Conservation (phyloP, 1,284 basidiomycete genomes). For the Schizopora paradoxa region DNA sequence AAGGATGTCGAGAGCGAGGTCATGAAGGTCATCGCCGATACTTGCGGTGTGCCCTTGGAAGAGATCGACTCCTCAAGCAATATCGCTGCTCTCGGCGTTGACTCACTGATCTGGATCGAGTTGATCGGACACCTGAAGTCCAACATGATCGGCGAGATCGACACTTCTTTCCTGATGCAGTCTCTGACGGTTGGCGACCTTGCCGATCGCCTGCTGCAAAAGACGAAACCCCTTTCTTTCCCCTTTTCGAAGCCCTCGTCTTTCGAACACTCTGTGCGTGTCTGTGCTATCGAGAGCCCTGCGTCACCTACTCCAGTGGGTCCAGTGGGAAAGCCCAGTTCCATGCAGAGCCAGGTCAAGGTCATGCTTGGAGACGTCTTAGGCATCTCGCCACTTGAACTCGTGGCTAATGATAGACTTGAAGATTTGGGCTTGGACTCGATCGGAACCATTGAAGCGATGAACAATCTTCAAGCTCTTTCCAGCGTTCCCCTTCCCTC, state of each 20-base stretch:
- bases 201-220: slow-evolving; percentile 21
- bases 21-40: slow-evolving; percentile 35
- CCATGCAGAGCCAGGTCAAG: slow-evolving; percentile 29
- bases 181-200: slow-evolving; percentile 36
- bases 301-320: no score
- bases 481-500: slow-evolving; percentile 36
- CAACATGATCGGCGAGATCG: slow-evolving; percentile 31
- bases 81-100: slow-evolving; percentile 44
- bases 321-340: not conserved
- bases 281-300: no score
- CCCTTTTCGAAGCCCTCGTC: not conserved
- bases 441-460: slow-evolving; percentile 54
- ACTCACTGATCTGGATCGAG: slow-evolving; percentile 54
- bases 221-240: slow-evolving; percentile 25
- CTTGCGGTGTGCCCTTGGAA: slow-evolving; percentile 34
- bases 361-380: slow-evolving; percentile 44
- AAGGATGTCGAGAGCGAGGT: slow-evolving; percentile 21
- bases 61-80: slow-evolving; percentile 32
- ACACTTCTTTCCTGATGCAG: slow-evolving; percentile 30
- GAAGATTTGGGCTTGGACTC: slow-evolving; percentile 54
- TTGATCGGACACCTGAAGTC: slow-evolving; percentile 35
- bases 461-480: slow-evolving; percentile 39
- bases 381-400: slow-evolving; percentile 34
- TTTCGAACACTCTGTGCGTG: no score
- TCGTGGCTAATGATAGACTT: slow-evolving; percentile 41